A percentile compares a stretch with the other conserved stretches of the same genome.
Evolutionary conservation across 805 yeast species (phyloP).

Genomic region (Danielia reshetovae): DNA sequence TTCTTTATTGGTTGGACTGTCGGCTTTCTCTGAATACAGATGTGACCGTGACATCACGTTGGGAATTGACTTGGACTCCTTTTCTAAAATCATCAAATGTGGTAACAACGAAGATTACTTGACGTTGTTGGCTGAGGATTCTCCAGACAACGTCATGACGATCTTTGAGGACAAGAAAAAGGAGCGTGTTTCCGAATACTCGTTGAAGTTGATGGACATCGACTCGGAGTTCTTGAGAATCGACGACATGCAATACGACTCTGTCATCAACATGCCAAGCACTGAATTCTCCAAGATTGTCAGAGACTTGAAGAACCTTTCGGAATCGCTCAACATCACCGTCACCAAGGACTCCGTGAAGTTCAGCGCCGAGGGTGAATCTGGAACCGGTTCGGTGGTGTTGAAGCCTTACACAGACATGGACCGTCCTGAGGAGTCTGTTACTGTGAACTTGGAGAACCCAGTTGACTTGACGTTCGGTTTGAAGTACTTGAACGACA

Average conservation of each 20-base stretch:
- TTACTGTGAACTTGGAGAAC: slow-evolving; percentile 72
- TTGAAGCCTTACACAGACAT: slow-evolving; percentile 80
- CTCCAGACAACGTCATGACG: slow-evolving; percentile 73
- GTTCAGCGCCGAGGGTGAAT: slow-evolving; percentile 86
- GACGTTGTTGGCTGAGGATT: slow-evolving; percentile 85
- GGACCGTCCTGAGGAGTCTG: slow-evolving; percentile 73
- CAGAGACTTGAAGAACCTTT: slow-evolving; percentile 79
- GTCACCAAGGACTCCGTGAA: slow-evolving; percentile 92
- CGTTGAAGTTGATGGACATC: slow-evolving; percentile 90
- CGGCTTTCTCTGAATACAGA: slow-evolving; percentile 87
- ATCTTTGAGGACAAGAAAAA: slow-evolving; percentile 88
- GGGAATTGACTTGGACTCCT: slow-evolving; percentile 86
- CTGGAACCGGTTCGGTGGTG: slow-evolving; percentile 82
- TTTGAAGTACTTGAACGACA: slow-evolving; percentile 83
- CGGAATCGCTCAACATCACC: slow-evolving; percentile 80
- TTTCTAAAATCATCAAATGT: slow-evolving; percentile 83
- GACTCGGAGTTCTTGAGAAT: slow-evolving; percentile 92
- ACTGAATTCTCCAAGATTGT: slow-evolving; percentile 84
- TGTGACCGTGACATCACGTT: slow-evolving; percentile 91
- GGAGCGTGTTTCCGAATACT: slow-evolving; percentile 90
- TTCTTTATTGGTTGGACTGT: slow-evolving; percentile 79
- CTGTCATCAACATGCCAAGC: slow-evolving; percentile 83
- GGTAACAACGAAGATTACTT: slow-evolving; percentile 87
- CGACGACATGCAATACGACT: slow-evolving; percentile 90
- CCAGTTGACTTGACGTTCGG: slow-evolving; percentile 91